Conservation (phyloP, 768 basidiomycete species). For the Boletus reticuloceps region DNA sequence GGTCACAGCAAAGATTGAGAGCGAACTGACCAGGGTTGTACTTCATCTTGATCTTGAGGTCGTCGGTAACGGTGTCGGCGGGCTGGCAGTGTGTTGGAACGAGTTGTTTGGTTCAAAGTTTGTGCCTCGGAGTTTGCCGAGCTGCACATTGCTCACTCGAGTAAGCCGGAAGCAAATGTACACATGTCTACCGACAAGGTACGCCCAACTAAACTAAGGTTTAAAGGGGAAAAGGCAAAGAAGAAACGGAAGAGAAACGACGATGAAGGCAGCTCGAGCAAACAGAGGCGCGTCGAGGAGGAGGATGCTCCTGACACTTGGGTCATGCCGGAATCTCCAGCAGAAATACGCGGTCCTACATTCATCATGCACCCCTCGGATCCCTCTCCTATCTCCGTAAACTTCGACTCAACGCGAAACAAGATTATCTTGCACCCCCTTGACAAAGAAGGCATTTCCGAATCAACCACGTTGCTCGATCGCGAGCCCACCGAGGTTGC, state of each 20-base stretch:
- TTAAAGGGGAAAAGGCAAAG: conserved; percentile 84
- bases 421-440: conserved; percentile 64
- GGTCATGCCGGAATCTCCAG: conserved; percentile 70
- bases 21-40: conserved; percentile 73
- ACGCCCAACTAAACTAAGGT: conserved; percentile 75
- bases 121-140: conserved; percentile 26
- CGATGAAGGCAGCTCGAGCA: conserved; percentile 41
- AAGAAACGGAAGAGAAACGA: conserved; percentile 76
- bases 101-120: conserved; percentile 39
- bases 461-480: conserved; percentile 50
- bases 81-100: conserved; percentile 17
- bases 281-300: conserved; percentile 51
- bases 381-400: conserved; percentile 71
- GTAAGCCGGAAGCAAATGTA: neutral
- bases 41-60: conserved; percentile 76
- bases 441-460: conserved; percentile 56
- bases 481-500: conserved; percentile 77
- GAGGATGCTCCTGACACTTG: conserved; percentile 71
- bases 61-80: conserved; percentile 50
- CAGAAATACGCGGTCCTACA: conserved; percentile 83
- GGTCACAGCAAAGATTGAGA: conserved; percentile 17
- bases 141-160: too few relatives aligned
- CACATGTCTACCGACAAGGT: conserved; percentile 45
- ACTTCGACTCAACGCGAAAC: conserved; percentile 74
- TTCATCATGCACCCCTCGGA: conserved; percentile 83